phyloP scores from a whole-genome alignment of 306 rosid genomes.

The Lotus japonicus region DNA sequence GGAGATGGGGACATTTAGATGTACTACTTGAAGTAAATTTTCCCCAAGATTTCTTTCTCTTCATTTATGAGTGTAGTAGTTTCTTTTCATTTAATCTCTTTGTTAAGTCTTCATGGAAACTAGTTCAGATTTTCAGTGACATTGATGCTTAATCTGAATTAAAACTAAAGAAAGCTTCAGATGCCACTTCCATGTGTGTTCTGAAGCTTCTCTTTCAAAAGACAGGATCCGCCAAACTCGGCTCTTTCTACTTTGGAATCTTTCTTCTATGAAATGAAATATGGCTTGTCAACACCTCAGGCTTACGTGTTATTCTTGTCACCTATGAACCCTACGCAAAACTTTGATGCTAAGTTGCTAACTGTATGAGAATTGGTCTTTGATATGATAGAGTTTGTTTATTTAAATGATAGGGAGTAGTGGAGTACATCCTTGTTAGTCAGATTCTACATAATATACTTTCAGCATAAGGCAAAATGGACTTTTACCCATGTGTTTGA shows the following conservation, averaged over 20 bases:
- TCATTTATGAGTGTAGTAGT: conserved; percentile 38
- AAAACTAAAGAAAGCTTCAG: conserved; percentile 37
- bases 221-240: conserved; percentile 94
- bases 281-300: conserved; percentile 37
- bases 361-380: conserved; percentile 17
- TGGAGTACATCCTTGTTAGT: neutral
- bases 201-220: conserved; percentile 28
- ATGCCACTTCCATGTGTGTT: conserved; percentile 30
- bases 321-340: conserved; percentile 4
- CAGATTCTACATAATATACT: neutral
- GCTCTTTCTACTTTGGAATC: conserved; percentile 63
- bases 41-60: conserved; percentile 29
- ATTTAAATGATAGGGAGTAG: neutral
- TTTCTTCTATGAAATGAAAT: conserved; percentile 33
- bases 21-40: conserved; percentile 38
- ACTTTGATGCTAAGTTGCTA: conserved; percentile 24
- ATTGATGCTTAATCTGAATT: conserved; percentile 9
- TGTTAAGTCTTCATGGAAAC: conserved; percentile 23
- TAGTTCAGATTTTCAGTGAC: conserved; percentile 25
- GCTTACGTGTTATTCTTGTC: conserved; percentile 28
- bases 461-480: no score
- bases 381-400: conserved; percentile 13
- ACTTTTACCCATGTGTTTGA: no score
- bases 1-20: conserved; percentile 48
- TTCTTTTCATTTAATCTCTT: conserved; percentile 24